phyloP scores from a whole-genome alignment of 306 rosid genomes.

The Biancaea sappan region DNA sequence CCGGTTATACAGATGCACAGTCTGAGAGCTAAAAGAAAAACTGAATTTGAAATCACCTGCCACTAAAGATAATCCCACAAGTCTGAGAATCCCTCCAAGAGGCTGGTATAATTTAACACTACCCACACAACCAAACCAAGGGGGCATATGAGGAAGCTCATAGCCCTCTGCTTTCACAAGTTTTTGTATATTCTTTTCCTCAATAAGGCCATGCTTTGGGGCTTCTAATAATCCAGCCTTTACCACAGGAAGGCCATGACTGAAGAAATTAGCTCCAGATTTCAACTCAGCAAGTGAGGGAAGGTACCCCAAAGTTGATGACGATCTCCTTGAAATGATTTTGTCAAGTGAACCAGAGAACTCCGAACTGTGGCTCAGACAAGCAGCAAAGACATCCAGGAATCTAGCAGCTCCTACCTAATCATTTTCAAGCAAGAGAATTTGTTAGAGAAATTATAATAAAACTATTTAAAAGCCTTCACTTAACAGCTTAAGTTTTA shows the following conservation, averaged over 20 bases:
- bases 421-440: slow-evolving; percentile 39
- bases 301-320: slow-evolving; percentile 68
- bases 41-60: slow-evolving; percentile 64
- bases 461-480: too few species aligned
- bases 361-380: slow-evolving; percentile 78
- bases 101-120: slow-evolving; percentile 68
- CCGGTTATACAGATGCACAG: slow-evolving; percentile 17
- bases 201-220: slow-evolving; percentile 44
- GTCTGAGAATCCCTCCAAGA: slow-evolving; percentile 85
- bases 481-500: too few species aligned
- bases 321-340: slow-evolving; percentile 52
- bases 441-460: too few species aligned
- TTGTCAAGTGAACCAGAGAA: slow-evolving; percentile 79
- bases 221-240: slow-evolving; percentile 46
- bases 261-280: slow-evolving; percentile 57
- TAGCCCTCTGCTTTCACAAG: slow-evolving; percentile 37
- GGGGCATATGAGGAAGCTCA: slow-evolving; percentile 91
- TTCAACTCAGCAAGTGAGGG: slow-evolving; percentile 81
- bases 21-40: slow-evolving; percentile 33
- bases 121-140: slow-evolving; percentile 83
- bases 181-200: slow-evolving; percentile 47
- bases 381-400: slow-evolving; percentile 74
- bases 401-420: slow-evolving; percentile 80
- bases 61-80: slow-evolving; percentile 73
- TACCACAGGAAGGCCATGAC: slow-evolving; percentile 43